Percentiles rank a stretch among this genome's conserved stretches.
Conservation (phyloP, 2,329 filamentous ascomycete genomes). For the Fusarium sp. region DNA sequence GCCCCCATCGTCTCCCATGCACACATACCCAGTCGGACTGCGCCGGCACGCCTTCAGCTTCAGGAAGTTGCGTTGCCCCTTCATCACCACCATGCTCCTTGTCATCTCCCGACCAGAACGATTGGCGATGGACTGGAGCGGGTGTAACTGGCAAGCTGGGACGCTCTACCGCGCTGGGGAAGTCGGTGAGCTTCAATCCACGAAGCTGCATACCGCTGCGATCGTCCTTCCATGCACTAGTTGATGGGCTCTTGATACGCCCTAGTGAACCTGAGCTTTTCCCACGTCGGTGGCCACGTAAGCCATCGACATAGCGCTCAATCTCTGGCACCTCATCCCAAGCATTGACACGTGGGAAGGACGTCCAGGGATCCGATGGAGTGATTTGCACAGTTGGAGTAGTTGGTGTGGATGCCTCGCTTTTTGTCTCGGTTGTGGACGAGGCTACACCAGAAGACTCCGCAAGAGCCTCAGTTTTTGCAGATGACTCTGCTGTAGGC, state of each 20-base stretch:
- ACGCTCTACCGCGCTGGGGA: slow-evolving; percentile 85
- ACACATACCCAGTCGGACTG: slow-evolving; percentile 96
- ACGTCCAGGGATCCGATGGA: slow-evolving; percentile 77
- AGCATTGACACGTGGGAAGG: slow-evolving; percentile 84
- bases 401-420: slow-evolving; percentile 63
- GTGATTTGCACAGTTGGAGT: slow-evolving; percentile 65
- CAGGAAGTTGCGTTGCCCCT: slow-evolving; percentile 74
- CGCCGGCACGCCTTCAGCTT: slow-evolving; percentile 85
- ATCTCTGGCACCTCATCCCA: slow-evolving; percentile 96
- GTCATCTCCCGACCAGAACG: slow-evolving; percentile 73
- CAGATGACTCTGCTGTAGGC: slow-evolving; percentile 19
- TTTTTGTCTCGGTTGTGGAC: slow-evolving; percentile 48
- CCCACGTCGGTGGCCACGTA: slow-evolving; percentile 73
- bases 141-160: slow-evolving; percentile 94
- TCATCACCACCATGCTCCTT: slow-evolving; percentile 63
- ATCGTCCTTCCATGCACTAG: slow-evolving; percentile 27
- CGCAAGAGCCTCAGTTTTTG: slow-evolving; percentile 44
- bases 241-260: slow-evolving; percentile 38
- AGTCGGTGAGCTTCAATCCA: slow-evolving; percentile 84
- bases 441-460: slow-evolving; percentile 56
- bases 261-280: slow-evolving; percentile 51
- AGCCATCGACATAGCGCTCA: slow-evolving; percentile 84
- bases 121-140: slow-evolving; percentile 80
- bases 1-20: slow-evolving; percentile 66
- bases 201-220: slow-evolving; percentile 25